Evolutionary conservation across 495 filamentous ascomycete genomes (phyloP).

Genomic region (Amphirosellinia nigrospora): DNA sequence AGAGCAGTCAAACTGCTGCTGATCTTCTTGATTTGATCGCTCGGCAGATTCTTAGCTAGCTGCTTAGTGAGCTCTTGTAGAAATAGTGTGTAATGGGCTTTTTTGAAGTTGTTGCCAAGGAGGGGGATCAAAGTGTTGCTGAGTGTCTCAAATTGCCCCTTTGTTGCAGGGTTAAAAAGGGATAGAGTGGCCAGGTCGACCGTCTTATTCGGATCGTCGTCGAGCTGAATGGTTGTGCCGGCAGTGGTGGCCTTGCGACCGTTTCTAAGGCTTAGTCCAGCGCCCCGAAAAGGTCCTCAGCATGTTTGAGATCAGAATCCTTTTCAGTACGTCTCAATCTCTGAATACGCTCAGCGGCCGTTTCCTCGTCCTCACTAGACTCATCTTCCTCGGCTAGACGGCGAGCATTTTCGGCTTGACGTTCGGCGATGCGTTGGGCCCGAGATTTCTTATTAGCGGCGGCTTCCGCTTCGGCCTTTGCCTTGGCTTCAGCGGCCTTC

Average conservation of each 20-base stretch:
- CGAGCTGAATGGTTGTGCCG: constrained; percentile 68
- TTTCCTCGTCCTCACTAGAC: constrained; percentile 65
- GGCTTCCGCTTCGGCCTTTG: constrained; percentile 89
- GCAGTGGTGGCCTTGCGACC: constrained; percentile 63
- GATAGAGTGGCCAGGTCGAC: constrained; percentile 80
- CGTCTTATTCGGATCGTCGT: constrained; percentile 74
- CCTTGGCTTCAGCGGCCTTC: constrained; percentile 83
- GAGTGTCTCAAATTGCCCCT: constrained; percentile 79
- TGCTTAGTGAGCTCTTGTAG: constrained; percentile 89
- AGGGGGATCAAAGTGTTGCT: constrained; percentile 78
- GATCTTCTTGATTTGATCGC: constrained; percentile 94
- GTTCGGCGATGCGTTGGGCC: constrained; percentile 85
- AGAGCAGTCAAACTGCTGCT: constrained; percentile 81
- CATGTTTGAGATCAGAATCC: constrained; percentile 88
- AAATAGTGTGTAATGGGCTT: constrained; percentile 87
- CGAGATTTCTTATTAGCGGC: constrained; percentile 92
- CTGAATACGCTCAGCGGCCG: constrained; percentile 71
- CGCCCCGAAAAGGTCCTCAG: constrained; percentile 87
- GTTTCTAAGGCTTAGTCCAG: constrained; percentile 68
- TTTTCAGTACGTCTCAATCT: constrained; percentile 79
- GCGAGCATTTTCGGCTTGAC: constrained; percentile 58
- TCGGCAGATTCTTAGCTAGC: constrained; percentile 84
- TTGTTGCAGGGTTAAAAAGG: constrained; percentile 88
- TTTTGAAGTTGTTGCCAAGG: constrained; percentile 75
- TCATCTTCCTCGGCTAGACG: constrained; percentile 57